Evolutionary conservation across 768 basidiomycete genomes (phyloP), one percentile per base, ranked within the genome.

Genomic region (Inosperma sp.): DNA sequence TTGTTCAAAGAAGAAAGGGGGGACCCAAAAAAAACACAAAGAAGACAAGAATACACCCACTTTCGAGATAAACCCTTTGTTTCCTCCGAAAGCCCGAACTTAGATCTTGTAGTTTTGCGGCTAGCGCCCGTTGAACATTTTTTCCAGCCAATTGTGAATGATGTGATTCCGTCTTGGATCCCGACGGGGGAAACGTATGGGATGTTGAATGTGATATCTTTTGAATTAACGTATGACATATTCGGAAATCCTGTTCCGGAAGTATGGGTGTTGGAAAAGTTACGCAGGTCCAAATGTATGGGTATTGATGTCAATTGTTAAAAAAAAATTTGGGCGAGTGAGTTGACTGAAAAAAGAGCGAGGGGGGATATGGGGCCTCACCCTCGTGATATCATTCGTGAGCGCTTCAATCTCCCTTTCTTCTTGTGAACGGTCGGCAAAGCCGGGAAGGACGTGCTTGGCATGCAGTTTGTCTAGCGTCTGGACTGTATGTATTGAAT

Each of bases 1-100:
- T 16, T 17, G 34, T 29, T 48, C 25, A 48, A 35, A 48, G 26
- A 17, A 35, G 46, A 48, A 48, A 51, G 51, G 54, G 48, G 44
- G 40, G 48, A 57, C 36, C 25, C 7, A 36, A 49, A 44, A 52
- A 48, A 62, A 57, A 53, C 56, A 55, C 56, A 52, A 53, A 50
- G 56, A 51, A 55, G 53, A 46, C 42, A 48, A 56, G 49, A 79
- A 33, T 42, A 43, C 43, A 68, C 94, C 70, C 65, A 95, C 96
- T 94, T 71, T 96, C 88, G 88, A 99, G 88, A 68, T 97, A 98
- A 26, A 95, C 88, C 53, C 92, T 84, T 70, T 99, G 96, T 73
- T 95, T 98, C 77, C 96, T 97, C 55, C 96, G 82, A 65, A 99
- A 97, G 10, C 83, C 75, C 17, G 86, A 87, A 60, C 92, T 94